These are phyloP conservation scores for Fistulinella prunicolor DNA, from an alignment of 768 basidiomycete species.

Conservation along the genomic window DNA sequence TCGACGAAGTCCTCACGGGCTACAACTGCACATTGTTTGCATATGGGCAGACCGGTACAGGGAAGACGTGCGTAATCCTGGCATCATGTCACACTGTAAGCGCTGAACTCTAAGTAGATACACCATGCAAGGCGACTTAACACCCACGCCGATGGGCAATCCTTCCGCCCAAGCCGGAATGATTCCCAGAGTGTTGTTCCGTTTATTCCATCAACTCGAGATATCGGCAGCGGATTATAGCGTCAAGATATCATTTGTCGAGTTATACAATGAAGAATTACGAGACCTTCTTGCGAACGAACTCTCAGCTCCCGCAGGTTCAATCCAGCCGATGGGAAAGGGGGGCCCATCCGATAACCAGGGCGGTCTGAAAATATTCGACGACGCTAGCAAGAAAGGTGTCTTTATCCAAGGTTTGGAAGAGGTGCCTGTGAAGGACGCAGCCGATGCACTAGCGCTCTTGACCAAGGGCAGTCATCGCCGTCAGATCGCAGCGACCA, in stretches of 20 bases:
- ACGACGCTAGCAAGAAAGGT: constrained; percentile 83
- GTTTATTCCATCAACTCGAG: constrained; percentile 87
- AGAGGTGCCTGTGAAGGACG: constrained; percentile 80
- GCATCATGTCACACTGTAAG: neutral
- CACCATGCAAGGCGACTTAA: constrained; percentile 97
- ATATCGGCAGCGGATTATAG: constrained; percentile 75
- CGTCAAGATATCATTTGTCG: constrained; percentile 91
- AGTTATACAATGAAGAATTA: constrained; percentile 97
- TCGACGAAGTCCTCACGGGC: constrained; percentile 90
- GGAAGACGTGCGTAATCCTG: constrained; percentile 78
- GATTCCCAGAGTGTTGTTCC: constrained; percentile 91
- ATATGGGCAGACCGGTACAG: constrained; percentile 98
- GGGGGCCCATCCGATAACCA: constrained; percentile 47
- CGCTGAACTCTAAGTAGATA: constrained; percentile 48
- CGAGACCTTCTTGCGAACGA: constrained; percentile 87
- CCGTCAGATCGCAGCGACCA: constrained; percentile 91
- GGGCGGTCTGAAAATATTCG: constrained; percentile 83
- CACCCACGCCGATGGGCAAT: constrained; percentile 78
- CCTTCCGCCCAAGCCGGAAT: constrained; percentile 91
- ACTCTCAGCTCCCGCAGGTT: constrained; percentile 63
- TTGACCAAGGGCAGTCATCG: constrained; percentile 88
- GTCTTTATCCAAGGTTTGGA: constrained; percentile 95
- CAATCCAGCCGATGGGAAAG: constrained; percentile 77
- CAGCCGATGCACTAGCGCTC: constrained; percentile 76
- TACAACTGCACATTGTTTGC: constrained; percentile 98